Conservation (phyloP, 192 early-diverging fungal genomes). For the Rhizoclosmatium sp. region DNA sequence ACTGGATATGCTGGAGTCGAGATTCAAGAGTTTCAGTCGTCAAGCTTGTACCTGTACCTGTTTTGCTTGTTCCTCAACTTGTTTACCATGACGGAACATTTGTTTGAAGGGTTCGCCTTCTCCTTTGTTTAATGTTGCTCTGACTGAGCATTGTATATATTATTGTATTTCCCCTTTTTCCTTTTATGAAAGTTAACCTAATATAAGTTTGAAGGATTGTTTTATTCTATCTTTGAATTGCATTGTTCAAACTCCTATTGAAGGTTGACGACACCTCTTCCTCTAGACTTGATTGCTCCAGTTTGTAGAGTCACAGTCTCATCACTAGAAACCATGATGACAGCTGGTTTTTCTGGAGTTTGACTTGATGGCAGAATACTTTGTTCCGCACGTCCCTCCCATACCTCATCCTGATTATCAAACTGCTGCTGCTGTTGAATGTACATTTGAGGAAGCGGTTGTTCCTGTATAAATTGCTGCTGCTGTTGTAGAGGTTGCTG, state of each 20-base stretch:
- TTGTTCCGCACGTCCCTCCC: not conserved
- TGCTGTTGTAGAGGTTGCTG: not conserved
- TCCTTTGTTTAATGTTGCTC: slow-evolving; percentile 29
- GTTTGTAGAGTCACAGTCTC: not conserved
- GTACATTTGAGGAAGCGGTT: not conserved
- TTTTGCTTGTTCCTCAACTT: slow-evolving; percentile 52
- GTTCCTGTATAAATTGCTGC: not conserved
- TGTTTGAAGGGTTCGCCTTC: slow-evolving; percentile 48
- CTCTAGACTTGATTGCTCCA: slow-evolving; percentile 3
- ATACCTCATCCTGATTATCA: not conserved
- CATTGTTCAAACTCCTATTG: not conserved
- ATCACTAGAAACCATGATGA: not conserved
- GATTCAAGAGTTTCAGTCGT: slow-evolving; percentile 35
- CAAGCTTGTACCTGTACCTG: slow-evolving; percentile 50
- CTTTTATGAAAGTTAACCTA: not conserved
- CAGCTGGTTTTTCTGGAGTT: not conserved
- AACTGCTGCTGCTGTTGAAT: not conserved
- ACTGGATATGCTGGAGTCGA: slow-evolving; percentile 19
- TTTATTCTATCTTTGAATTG: not conserved
- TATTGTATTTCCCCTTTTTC: not conserved
- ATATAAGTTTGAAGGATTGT: not conserved
- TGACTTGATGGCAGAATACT: not conserved
- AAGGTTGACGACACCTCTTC: not conserved
- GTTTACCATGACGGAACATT: slow-evolving; percentile 53
- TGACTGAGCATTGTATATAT: too few species aligned